Evolutionary conservation across 306 rosid species (phyloP), one percentile per base, ranked within the genome.

Genomic region (Betula pendula): DNA sequence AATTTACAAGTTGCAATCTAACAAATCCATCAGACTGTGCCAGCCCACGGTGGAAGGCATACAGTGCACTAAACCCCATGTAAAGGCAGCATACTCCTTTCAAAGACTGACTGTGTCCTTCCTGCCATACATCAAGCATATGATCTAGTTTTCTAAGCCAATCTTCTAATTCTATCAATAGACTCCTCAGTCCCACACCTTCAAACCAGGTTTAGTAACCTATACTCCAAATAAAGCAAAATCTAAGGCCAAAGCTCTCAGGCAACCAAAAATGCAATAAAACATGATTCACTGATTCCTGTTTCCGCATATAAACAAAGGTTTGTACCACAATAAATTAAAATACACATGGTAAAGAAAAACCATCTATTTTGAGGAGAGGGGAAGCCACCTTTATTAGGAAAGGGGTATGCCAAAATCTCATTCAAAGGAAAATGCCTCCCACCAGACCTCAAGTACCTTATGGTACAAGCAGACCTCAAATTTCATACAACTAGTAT

Each of bases 141-240:
- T 50, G 9, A 19, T 50, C 56, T 50, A 50, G 56, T 60, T 60
- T 60, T 29, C 68, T 29, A 60, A 6, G n/a, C 42, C 68, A 60
- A 60, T 29, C 20, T 60, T 27, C 68, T 60, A 60, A 8, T 14
- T 29, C 27, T 25, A 29, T 60, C n/a, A 27, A 31, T 13, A 60
- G 68, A 60, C 68, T 2, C 17, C 40, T 14, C 10, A 29, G 68
- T 19, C 40, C 68, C 68, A 60, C 38, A 60, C 42, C 42, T 6
- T 35, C 68, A 60, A 60, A 60, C 63, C n/a, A 29, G n/a, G 68
- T 60, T 60, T 60, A 60, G 68, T 6, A 5, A n/a, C 12, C 60
- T 8, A 20, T 53, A 53, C 60, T 8, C 24, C 27, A 53, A 53
- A 53, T 20, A 9, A 53, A 20, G 27, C 9, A 53, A 15, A 50